phyloP scores from a whole-genome alignment of 345 rosid species.

The Bruguiera gymnorhiza region DNA sequence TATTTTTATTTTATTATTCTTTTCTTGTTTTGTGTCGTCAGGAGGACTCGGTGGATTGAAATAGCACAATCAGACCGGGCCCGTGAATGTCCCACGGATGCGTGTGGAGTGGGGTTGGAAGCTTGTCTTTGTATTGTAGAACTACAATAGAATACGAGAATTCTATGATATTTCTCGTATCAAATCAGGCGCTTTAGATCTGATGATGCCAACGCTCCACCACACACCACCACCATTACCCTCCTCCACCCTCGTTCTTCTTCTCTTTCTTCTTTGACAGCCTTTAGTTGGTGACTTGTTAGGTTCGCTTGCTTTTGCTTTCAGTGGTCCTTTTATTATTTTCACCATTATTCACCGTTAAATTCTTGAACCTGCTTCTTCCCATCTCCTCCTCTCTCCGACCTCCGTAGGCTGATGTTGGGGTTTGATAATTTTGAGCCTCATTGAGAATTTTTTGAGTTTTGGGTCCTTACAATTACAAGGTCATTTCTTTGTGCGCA shows the following conservation, averaged over 20 bases:
- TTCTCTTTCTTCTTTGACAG: conserved; percentile 17
- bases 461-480: neutral
- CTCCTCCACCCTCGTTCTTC: neutral
- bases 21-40: too few relatives aligned
- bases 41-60: neutral
- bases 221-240: conserved; percentile 12
- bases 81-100: conserved; percentile 4
- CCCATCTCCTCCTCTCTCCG: neutral
- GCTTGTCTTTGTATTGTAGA: conserved; percentile 27
- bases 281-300: conserved; percentile 21
- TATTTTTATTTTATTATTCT: too few relatives aligned
- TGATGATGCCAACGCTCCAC: conserved; percentile 45
- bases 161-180: conserved; percentile 24
- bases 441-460: conserved; percentile 6
- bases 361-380: conserved; percentile 7
- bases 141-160: conserved; percentile 12
- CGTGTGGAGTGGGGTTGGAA: conserved; percentile 24
- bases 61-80: conserved; percentile 18
- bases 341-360: neutral
- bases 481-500: neutral
- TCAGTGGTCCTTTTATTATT: neutral
- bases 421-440: conserved; percentile 11
- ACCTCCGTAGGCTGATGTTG: neutral
- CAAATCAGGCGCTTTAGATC: conserved; percentile 7
- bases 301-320: conserved; percentile 18